Base-by-base conservation (phyloP, 2,329 filamentous ascomycete species). In the Hymenoscyphus salicellus region DNA sequence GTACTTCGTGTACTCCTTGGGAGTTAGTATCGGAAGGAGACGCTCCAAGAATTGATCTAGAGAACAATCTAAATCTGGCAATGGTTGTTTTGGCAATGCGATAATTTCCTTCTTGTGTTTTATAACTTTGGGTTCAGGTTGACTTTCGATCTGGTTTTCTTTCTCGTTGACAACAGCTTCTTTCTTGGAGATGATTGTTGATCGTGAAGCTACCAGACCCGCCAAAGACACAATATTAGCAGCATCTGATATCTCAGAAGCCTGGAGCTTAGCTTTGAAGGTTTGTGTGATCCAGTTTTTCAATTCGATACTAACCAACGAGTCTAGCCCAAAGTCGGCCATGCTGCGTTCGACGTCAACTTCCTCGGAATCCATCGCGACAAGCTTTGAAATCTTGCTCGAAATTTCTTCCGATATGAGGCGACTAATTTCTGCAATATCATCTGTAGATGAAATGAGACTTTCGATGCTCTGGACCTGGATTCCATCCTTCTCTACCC, bases 241-340 rank as follows among this genome's bases (percentile, higher is more conserved):
- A 2, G 72, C 67, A 36, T 69, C 69, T 17, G 63, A 62, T n/a
- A 74, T 66, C 58, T 75, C 73, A n/a, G 72, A 69, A 4, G 72
- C 70, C 58, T 74, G 72, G 8, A 75, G 32, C 0, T 65, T 55
- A 5, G 68, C 67, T 55, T 70, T 65, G 55, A 75, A 73, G 10
- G 70, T 72, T 30, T 60, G 60, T 20, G 38, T 55, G 16, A 69
- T 61, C 66, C 66, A 69, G 20, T 67, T 66, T 30, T 66, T 64
- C 14, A 69, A 55, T 33, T 69, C 67, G 23, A 69, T 67, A 17
- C 49, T 38, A 17, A 68, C 62, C 43, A 69, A 46, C 17, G 66
- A 68, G 41, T 69, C 67, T 14, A 69, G 60, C 5, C 67, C 67
- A 26, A 66, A 60, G 3, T 60, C 62, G 14, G 46, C 16, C 30